Evolutionary conservation across 441 rosid genomes (phyloP), one percentile per base, ranked within the genome.

Genomic region (Erodium trifolium): DNA sequence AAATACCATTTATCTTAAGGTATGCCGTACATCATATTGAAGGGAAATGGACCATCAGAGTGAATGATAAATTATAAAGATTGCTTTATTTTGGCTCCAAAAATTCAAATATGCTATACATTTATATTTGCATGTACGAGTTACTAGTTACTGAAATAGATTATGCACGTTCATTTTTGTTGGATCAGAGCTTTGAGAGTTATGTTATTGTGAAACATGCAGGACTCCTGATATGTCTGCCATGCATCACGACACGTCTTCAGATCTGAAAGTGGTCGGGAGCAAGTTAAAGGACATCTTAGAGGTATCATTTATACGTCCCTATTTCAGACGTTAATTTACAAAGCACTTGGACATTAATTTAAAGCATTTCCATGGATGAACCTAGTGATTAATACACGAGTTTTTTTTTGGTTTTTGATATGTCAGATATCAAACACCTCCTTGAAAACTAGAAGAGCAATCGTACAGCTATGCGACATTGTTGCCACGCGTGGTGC

Each of bases 201-300:
- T n/a, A 13, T 16, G 17, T 51, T 51, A 14, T 39, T 77, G 59
- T 67, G 72, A 17, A 69, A 59, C 77, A 53, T 63, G 72, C 78
- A 83, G 87, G 84, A 86, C 90, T 0, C 90, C 86, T 0, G 67
- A 76, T 70, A 85, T 82, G 86, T 86, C 90, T 27, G 84, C 82
- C 59, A 85, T 87, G 83, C 88, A 87, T 72, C 78, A 78, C 10
- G 87, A 85, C 72, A 74, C 74, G 2, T 80, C 90, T 75, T 70
- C 84, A 0, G 84, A 87, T 71, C 82, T 87, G 69, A 83, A 62
- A 70, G 82, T 83, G 29, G 88, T 86, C 0, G 79, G 81, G 67
- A 76, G 45, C 77, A 81, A 79, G 71, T 59, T 87, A 31, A 82
- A 78, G 69, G 86, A 87, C 67, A 73, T 79, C 55, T 72, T 86